phyloP scores from a whole-genome alignment of 495 filamentous ascomycete genomes.

The Talaromyces adpressus region DNA sequence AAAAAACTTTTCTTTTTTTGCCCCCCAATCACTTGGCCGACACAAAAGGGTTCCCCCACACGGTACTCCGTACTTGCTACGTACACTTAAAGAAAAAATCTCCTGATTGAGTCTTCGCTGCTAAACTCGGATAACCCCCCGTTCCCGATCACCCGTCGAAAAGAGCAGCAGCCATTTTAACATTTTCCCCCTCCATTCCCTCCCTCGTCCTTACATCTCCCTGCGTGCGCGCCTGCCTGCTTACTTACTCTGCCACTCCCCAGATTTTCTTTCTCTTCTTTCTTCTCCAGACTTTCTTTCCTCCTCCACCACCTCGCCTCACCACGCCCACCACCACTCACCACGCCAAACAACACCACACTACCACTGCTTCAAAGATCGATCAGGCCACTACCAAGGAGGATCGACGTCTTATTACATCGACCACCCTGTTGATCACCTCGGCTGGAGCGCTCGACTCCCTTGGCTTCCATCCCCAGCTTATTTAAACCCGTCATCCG shows the following conservation, averaged over 20 bases:
- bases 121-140: constrained; percentile 8
- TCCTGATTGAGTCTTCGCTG: not conserved
- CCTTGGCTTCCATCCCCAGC: constrained; percentile 7
- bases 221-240: not conserved
- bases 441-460: constrained; percentile 1
- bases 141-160: constrained; percentile 22
- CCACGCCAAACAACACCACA: not conserved
- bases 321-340: constrained; percentile 1
- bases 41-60: not conserved
- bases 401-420: not conserved
- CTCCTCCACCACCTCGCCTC: constrained; percentile 10
- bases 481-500: constrained; percentile 16
- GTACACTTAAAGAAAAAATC: not conserved
- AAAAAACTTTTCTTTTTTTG: not conserved
- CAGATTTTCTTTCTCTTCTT: constrained; percentile 13
- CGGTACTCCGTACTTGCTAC: not conserved
- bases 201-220: constrained; percentile 1
- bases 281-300: constrained; percentile 5
- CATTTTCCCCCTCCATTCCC: constrained; percentile 15
- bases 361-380: not conserved
- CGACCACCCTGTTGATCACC: not conserved
- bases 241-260: constrained; percentile 1
- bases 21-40: not conserved
- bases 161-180: constrained; percentile 15
- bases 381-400: not conserved